Evolutionary conservation across 2,329 filamentous ascomycete genomes (phyloP).

Genomic region (Colletotrichum ledebouriae): DNA sequence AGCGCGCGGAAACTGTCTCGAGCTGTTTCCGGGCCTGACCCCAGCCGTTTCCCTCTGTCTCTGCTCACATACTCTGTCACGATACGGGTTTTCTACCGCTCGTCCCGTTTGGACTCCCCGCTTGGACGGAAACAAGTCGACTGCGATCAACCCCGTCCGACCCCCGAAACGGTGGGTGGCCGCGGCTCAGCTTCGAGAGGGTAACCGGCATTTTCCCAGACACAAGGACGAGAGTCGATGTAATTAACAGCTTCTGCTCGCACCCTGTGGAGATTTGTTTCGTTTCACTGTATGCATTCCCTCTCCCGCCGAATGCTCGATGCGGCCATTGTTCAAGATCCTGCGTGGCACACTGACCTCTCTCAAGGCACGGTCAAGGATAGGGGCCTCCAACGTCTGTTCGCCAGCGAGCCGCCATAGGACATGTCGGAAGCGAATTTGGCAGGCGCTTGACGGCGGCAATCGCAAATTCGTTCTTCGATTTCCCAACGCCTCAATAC

Average conservation of each 20-base stretch:
- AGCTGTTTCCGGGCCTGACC: conserved; percentile 7
- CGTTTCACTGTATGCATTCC: conserved; percentile 1
- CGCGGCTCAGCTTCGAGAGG: not conserved
- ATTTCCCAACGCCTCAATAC: not conserved
- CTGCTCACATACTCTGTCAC: not conserved
- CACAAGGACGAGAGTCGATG: not conserved
- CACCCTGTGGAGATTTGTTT: conserved; percentile 7
- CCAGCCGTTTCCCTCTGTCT: not conserved
- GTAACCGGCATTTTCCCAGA: conserved; percentile 13
- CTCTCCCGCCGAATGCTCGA: not conserved
- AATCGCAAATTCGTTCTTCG: not conserved
- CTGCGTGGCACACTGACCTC: conserved; percentile 19
- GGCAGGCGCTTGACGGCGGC: not conserved
- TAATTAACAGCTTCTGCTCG: not conserved
- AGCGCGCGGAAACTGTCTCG: conserved; percentile 28
- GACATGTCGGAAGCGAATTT: conserved; percentile 1
- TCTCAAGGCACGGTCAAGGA: not conserved
- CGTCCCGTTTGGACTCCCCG: conserved; percentile 9
- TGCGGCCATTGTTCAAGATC: conserved; percentile 12
- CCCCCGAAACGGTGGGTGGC: conserved; percentile 26
- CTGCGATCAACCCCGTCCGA: conserved; percentile 7
- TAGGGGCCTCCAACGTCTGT: conserved; percentile 1
- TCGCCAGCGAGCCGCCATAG: conserved; percentile 22
- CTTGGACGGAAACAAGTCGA: conserved; percentile 21
- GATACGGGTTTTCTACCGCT: not conserved